Percentiles rank a stretch among this genome's conserved stretches.
Conservation (phyloP, 1,139 yeast species). For the Yarrowia galli region DNA sequence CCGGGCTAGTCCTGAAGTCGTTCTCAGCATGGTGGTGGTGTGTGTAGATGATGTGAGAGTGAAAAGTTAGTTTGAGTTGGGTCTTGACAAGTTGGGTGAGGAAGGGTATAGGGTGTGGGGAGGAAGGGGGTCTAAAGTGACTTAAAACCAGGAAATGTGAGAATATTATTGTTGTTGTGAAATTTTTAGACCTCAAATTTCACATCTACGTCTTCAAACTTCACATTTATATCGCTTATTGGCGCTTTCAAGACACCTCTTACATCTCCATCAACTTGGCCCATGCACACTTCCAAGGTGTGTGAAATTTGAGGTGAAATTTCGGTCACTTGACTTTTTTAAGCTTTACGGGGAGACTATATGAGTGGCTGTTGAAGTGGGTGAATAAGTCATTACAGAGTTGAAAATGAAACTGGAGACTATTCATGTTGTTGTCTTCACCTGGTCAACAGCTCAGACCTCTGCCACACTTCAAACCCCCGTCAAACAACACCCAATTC, state of each 20-base stretch:
- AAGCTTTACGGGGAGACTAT: neutral
- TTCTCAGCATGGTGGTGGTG: constrained; percentile 35
- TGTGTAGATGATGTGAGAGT: neutral
- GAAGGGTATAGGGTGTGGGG: no score
- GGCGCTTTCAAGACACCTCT: neutral
- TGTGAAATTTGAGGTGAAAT: constrained; percentile 22
- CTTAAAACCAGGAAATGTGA: no score
- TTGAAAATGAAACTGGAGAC: neutral
- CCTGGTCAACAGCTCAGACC: neutral
- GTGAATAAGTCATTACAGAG: no score
- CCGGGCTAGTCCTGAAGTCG: constrained; percentile 11
- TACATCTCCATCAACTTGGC: neutral
- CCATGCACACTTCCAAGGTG: neutral
- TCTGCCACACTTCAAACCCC: neutral
- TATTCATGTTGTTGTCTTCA: fast-evolving
- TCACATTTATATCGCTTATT: neutral
- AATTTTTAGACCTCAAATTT: no score
- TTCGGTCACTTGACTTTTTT: constrained; percentile 21
- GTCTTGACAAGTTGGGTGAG: no score
- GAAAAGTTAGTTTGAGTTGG: constrained; percentile 26
- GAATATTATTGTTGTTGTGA: neutral
- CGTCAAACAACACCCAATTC: neutral
- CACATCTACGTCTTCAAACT: no score
- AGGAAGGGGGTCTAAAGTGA: no score
- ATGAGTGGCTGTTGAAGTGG: neutral